Conservation (phyloP, 495 filamentous ascomycete species). For the Coniosporium apollinis region DNA sequence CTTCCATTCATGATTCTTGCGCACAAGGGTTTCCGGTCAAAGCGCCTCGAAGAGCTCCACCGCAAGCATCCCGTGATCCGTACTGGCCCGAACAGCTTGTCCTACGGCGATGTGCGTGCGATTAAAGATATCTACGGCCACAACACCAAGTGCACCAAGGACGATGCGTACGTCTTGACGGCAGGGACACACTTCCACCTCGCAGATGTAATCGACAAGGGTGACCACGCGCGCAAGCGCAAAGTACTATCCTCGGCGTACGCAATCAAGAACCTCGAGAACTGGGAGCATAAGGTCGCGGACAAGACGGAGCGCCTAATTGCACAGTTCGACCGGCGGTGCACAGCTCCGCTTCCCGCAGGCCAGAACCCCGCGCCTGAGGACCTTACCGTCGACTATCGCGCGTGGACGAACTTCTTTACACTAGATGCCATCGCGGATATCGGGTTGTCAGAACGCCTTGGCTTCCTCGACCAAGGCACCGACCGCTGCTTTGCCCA, state of each 20-base stretch:
- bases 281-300: constrained; percentile 38
- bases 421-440: constrained; percentile 26
- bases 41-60: constrained; percentile 27
- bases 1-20: constrained; percentile 31
- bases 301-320: constrained; percentile 29
- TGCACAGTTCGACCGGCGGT: constrained; percentile 12
- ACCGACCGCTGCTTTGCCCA: constrained; percentile 26
- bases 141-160: constrained; percentile 33
- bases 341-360: constrained; percentile 3
- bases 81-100: constrained; percentile 35
- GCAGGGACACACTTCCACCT: constrained; percentile 29
- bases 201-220: constrained; percentile 31
- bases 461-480: constrained; percentile 35
- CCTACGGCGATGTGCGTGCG: constrained; percentile 28
- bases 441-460: constrained; percentile 29
- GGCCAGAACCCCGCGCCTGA: background rate
- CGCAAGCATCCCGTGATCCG: constrained; percentile 31
- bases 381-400: constrained; percentile 25
- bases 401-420: constrained; percentile 29
- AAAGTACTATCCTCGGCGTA: constrained; percentile 35
- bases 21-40: constrained; percentile 27
- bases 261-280: constrained; percentile 36
- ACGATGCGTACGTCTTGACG: constrained; percentile 26
- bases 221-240: constrained; percentile 33
- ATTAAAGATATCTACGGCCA: constrained; percentile 42